Percentiles rank a stretch among this genome's conserved stretches.
Conservation (phyloP, 2,329 filamentous ascomycete species). For the Colletotrichum phormii region DNA sequence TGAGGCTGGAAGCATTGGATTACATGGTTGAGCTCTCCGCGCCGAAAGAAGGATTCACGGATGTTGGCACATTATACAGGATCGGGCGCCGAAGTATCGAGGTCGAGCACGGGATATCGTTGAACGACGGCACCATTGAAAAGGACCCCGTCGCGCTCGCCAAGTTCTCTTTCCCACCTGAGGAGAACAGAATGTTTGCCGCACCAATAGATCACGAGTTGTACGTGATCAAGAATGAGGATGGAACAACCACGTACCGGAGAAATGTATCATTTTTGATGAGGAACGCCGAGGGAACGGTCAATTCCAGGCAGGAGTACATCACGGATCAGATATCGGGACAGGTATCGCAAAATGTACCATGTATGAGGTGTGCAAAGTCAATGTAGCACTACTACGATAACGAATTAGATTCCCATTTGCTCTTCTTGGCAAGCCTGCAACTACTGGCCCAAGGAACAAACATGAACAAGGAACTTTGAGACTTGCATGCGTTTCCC, state of each 20-base stretch:
- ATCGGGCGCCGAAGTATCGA: slow-evolving; percentile 20
- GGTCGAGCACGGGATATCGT: slow-evolving; percentile 29
- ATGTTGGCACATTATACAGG: slow-evolving; percentile 22
- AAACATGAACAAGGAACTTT: neutral
- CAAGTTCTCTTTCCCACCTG: slow-evolving; percentile 6
- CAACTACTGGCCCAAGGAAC: neutral
- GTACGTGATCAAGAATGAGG: neutral
- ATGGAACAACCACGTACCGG: slow-evolving; percentile 14
- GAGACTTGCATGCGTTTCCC: neutral
- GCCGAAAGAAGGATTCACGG: slow-evolving; percentile 40
- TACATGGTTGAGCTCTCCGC: slow-evolving; percentile 38
- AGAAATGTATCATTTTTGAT: slow-evolving; percentile 7
- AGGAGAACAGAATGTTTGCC: slow-evolving; percentile 9
- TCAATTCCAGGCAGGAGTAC: slow-evolving; percentile 10
- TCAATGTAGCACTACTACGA: neutral
- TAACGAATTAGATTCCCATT: slow-evolving; percentile 8
- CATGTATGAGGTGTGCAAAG: slow-evolving; percentile 27
- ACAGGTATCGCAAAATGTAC: neutral
- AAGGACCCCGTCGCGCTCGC: slow-evolving; percentile 8
- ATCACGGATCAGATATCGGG: slow-evolving; percentile 22
- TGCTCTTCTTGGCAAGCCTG: neutral
- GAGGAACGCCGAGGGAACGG: neutral
- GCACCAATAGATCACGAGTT: slow-evolving; percentile 28
- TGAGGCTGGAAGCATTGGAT: slow-evolving; percentile 51
- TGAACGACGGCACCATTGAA: slow-evolving; percentile 25